Evolutionary conservation across 1,284 basidiomycete species (phyloP).

Genomic region (Tranzscheliella williamsii): DNA sequence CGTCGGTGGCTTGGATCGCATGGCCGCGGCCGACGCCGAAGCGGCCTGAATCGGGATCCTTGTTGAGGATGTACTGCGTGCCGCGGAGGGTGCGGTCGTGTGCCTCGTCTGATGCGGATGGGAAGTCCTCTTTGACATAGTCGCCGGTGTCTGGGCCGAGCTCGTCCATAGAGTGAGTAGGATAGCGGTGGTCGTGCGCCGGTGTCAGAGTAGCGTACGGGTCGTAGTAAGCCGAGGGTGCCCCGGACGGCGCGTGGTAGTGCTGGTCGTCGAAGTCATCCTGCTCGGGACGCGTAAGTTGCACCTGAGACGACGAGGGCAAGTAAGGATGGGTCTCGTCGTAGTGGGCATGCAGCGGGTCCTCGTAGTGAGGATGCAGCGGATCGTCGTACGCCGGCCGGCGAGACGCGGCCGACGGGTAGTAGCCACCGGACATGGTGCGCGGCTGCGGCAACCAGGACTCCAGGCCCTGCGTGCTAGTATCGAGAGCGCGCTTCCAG

Average conservation of each 20-base stretch:
- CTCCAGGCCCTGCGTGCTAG: too few species aligned
- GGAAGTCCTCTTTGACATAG: constrained; percentile 5
- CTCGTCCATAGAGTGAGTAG: constrained; percentile 5
- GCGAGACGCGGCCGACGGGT: constrained; percentile 11
- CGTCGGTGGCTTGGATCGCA: constrained; percentile 19
- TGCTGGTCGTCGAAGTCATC: constrained; percentile 21
- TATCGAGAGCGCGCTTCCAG: too few species aligned
- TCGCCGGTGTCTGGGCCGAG: constrained; percentile 1
- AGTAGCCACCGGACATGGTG: constrained; percentile 37
- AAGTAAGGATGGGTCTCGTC: not conserved
- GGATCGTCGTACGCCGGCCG: constrained; percentile 13
- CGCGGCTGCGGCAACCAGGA: too few species aligned
- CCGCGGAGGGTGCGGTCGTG: constrained; percentile 6
- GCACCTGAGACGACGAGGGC: constrained; percentile 6
- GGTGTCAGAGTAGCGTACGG: constrained; percentile 13
- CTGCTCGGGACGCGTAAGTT: constrained; percentile 3
- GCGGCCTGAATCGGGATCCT: too few species aligned
- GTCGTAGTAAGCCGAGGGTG: constrained; percentile 18
- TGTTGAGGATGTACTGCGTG: constrained; percentile 6
- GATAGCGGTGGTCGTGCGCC: not conserved
- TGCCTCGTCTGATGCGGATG: constrained; percentile 5
- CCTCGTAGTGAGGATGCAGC: not conserved
- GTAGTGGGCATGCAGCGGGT: constrained; percentile 1
- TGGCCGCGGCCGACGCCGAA: constrained; percentile 12
- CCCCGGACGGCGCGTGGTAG: constrained; percentile 4